Conservation (phyloP, 2,329 filamentous ascomycete species). For the Fonsecaea multimorphosa region DNA sequence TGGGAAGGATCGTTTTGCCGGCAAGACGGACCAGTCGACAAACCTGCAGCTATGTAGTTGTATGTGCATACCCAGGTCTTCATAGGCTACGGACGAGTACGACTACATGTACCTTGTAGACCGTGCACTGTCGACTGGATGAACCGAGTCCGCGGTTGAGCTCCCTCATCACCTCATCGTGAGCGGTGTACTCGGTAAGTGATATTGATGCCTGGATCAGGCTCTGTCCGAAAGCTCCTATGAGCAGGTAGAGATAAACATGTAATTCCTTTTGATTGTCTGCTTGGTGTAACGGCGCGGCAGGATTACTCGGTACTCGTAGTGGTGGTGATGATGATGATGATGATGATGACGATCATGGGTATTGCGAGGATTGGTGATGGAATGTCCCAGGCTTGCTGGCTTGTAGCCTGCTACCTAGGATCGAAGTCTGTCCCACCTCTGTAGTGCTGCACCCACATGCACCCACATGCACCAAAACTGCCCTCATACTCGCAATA, state of each 20-base stretch:
- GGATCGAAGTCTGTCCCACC: slow-evolving; percentile 9
- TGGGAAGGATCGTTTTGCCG: slow-evolving; percentile 1
- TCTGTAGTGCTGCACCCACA: neutral
- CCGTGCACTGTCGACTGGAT: neutral
- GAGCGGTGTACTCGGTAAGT: too few species aligned
- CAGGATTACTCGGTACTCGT: too few species aligned
- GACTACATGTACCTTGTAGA: neutral
- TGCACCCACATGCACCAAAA: neutral
- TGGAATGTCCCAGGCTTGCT: slow-evolving; percentile 9
- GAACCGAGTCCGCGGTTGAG: neutral
- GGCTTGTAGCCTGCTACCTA: neutral
- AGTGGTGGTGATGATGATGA: neutral
- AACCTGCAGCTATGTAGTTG: neutral
- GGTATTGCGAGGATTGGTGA: neutral
- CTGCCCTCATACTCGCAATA: neutral
- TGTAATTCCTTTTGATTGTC: neutral
- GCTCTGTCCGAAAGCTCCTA: too few species aligned
- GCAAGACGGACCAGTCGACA: neutral
- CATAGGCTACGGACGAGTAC: neutral
- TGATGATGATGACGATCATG: neutral
- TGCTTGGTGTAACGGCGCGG: too few species aligned
- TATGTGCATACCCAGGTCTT: neutral
- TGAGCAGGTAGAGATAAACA: neutral
- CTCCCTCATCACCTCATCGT: too few species aligned
- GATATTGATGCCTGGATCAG: too few species aligned